These are phyloP conservation scores for Spathaspora boniae DNA, from an alignment of 805 yeast species.

Conservation along the genomic window DNA sequence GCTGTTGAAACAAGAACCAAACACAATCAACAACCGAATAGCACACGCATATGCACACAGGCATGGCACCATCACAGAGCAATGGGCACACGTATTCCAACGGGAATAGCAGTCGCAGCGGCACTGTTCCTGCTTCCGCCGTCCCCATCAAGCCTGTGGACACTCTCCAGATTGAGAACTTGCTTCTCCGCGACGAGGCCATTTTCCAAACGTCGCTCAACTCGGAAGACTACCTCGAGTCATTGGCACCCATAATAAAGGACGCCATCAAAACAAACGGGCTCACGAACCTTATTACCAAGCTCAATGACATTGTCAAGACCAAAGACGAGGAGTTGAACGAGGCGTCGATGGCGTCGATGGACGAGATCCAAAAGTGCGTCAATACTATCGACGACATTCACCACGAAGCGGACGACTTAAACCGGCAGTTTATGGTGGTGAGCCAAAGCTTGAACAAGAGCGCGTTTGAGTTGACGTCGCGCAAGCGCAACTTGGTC, in stretches of 20 bases:
- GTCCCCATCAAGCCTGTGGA: constrained; percentile 16
- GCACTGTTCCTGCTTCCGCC: background rate
- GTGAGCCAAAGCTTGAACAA: constrained; percentile 57
- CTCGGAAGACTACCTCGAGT: constrained; percentile 73
- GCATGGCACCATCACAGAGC: background rate
- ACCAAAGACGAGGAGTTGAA: constrained; percentile 63
- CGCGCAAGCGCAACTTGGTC: constrained; percentile 56
- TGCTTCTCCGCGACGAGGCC: constrained; percentile 39
- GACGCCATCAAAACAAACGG: constrained; percentile 55
- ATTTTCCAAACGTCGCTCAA: constrained; percentile 44
- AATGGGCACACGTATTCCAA: constrained; percentile 1
- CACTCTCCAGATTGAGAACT: constrained; percentile 31
- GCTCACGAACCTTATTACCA: constrained; percentile 53
- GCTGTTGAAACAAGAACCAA: too few relatives aligned
- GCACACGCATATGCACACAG: too few relatives aligned
- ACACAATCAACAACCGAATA: too few relatives aligned
- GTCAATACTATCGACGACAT: constrained; percentile 63
- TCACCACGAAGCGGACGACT: constrained; percentile 50
- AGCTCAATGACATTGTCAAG: constrained; percentile 53
- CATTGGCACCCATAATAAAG: constrained; percentile 71
- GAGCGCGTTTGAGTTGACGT: constrained; percentile 64
- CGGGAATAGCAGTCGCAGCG: background rate
- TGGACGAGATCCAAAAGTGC: constrained; percentile 53
- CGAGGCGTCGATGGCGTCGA: constrained; percentile 56
- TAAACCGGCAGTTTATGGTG: constrained; percentile 51